These are phyloP conservation scores for Acorus calamus DNA, from an alignment of 106 monocot genomes.

Conservation along the genomic window DNA sequence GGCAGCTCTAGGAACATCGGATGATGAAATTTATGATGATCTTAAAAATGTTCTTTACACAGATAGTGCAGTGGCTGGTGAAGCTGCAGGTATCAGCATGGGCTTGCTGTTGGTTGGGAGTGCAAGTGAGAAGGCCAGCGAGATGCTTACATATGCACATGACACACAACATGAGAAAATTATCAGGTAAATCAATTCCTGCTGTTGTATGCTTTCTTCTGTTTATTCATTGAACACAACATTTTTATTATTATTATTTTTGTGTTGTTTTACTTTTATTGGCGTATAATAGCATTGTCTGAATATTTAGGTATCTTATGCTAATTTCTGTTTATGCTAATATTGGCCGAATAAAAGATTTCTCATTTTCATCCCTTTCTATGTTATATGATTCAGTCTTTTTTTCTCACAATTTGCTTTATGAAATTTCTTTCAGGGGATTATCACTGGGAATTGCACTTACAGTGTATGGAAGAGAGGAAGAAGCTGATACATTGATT, in stretches of 20 bases:
- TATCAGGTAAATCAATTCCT: constrained; percentile 45
- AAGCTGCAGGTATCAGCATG: constrained; percentile 99
- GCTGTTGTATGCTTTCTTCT: too few relatives aligned
- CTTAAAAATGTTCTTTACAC: constrained; percentile 84
- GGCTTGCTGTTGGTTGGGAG: constrained; percentile 96
- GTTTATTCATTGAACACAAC: too few relatives aligned
- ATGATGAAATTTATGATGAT: constrained; percentile 95
- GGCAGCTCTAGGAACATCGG: constrained; percentile 90
- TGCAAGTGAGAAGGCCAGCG: constrained; percentile 81
- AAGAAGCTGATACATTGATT: constrained; percentile 92
- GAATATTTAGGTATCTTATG: too few relatives aligned
- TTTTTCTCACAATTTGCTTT: background rate
- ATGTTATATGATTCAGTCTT: background rate
- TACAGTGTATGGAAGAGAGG: constrained; percentile 97
- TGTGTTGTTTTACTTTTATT: too few relatives aligned
- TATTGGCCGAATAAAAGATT: background rate
- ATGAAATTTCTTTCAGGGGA: constrained; percentile 33
- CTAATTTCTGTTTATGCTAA: too few relatives aligned
- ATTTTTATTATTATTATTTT: too few relatives aligned
- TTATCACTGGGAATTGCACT: constrained; percentile 84
- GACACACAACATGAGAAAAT: constrained; percentile 99
- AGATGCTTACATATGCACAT: constrained; percentile 99
- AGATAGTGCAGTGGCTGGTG: constrained; percentile 93
- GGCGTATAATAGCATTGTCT: too few relatives aligned
- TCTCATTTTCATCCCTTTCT: background rate